A percentile compares a stretch with the other conserved stretches of the same genome.
phyloP scores from a whole-genome alignment of 768 basidiomycete species.

The Rhizopogon roseolus region DNA sequence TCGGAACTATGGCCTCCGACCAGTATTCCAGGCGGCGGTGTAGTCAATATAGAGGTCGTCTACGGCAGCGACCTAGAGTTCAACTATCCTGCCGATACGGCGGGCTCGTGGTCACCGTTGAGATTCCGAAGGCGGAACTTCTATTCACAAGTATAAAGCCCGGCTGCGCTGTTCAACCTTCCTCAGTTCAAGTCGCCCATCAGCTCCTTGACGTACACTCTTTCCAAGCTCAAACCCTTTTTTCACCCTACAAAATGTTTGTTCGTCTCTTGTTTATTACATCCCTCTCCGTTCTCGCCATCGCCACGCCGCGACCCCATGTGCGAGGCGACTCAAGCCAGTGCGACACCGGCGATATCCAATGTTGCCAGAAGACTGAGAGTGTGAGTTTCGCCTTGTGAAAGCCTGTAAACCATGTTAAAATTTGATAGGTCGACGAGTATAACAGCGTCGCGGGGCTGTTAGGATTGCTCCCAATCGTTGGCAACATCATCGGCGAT shows the following conservation, averaged over 20 bases:
- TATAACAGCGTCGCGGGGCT: background rate
- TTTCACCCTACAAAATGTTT: constrained; percentile 12
- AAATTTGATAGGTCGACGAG: constrained; percentile 8
- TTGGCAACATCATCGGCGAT: constrained; percentile 13
- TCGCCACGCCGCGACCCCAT: constrained; percentile 17
- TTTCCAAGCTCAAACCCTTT: background rate
- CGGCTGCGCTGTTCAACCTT: background rate
- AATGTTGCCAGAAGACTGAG: constrained; percentile 16
- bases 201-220: background rate
- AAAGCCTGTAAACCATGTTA: background rate
- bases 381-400: constrained; percentile 11
- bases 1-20: too few relatives aligned
- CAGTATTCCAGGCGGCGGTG: too few relatives aligned
- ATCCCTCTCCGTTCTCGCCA: constrained; percentile 11
- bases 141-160: background rate
- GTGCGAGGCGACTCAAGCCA: constrained; percentile 2
- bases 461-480: constrained; percentile 3
- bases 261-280: constrained; percentile 14
- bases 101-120: background rate
- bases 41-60: too few relatives aligned
- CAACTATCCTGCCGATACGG: background rate
- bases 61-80: too few relatives aligned
- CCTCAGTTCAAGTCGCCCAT: background rate
- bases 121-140: background rate
- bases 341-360: constrained; percentile 15